phyloP scores from a whole-genome alignment of 2,329 filamentous ascomycete genomes.

The Plectosphaerella sp. region DNA sequence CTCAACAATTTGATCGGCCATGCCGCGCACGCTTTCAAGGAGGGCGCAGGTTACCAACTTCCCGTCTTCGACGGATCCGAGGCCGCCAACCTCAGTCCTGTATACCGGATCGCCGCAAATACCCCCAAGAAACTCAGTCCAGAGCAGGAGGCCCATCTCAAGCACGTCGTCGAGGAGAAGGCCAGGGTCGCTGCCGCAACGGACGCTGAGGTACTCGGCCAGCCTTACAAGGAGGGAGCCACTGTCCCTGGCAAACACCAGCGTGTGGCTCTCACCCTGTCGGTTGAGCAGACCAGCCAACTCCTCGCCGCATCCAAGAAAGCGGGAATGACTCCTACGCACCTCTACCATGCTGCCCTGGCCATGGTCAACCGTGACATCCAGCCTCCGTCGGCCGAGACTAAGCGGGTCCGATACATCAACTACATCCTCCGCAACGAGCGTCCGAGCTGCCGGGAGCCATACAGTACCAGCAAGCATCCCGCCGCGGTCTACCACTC shows the following conservation, averaged over 20 bases:
- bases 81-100: conserved; percentile 16
- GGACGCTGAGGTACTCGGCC: conserved; percentile 4
- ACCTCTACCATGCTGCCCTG: conserved; percentile 26
- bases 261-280: conserved; percentile 15
- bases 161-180: conserved; percentile 4
- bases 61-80: conserved; percentile 14
- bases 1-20: conserved; percentile 20
- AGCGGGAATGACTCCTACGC: conserved; percentile 18
- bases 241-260: conserved; percentile 16
- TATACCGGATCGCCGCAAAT: conserved; percentile 18
- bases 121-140: conserved; percentile 9
- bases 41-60: background rate
- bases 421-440: conserved; percentile 28
- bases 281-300: conserved; percentile 7
- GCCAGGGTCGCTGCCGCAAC: background rate
- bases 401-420: conserved; percentile 16
- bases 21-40: background rate
- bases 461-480: conserved; percentile 17
- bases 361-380: conserved; percentile 21
- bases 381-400: background rate
- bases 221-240: conserved; percentile 15
- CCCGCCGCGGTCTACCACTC: conserved; percentile 25
- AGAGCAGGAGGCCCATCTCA: conserved; percentile 10
- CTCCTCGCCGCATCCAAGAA: conserved; percentile 14
- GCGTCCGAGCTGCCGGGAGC: conserved; percentile 15